These are phyloP conservation scores for Aspergillus cristatus DNA, from an alignment of 495 filamentous ascomycete species.

Conservation along the genomic window DNA sequence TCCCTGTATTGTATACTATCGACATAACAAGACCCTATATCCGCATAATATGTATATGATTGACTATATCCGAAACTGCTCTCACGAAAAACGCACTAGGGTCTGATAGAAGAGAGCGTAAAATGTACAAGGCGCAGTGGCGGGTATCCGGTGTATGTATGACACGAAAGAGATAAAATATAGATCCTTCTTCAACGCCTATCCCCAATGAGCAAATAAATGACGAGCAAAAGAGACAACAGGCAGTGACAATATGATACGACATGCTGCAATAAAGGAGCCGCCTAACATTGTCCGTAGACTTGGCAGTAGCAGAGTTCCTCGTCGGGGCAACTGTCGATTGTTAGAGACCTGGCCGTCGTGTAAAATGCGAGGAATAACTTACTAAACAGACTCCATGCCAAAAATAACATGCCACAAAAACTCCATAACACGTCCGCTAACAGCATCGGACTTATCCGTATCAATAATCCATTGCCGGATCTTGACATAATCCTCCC, in stretches of 20 bases:
- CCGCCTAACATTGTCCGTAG: slow-evolving; percentile 32
- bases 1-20: too few species aligned
- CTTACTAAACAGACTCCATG: slow-evolving; percentile 36
- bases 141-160: background rate
- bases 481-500: slow-evolving; percentile 49
- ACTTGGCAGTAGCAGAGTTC: slow-evolving; percentile 42
- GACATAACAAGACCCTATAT: too few species aligned
- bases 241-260: too few species aligned
- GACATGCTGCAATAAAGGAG: too few species aligned
- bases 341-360: background rate
- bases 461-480: slow-evolving; percentile 61
- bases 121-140: background rate
- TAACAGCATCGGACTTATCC: slow-evolving; percentile 47
- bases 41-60: too few species aligned
- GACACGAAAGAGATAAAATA: background rate
- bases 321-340: slow-evolving; percentile 36
- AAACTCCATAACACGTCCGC: slow-evolving; percentile 68
- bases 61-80: too few species aligned
- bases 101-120: too few species aligned
- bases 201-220: background rate
- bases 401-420: slow-evolving; percentile 63
- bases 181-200: too few species aligned
- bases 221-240: too few species aligned
- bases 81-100: too few species aligned
- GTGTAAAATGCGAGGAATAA: background rate